Evolutionary conservation across 192 early-diverging fungal genomes (phyloP).

Genomic region (Dispira simplex): DNA sequence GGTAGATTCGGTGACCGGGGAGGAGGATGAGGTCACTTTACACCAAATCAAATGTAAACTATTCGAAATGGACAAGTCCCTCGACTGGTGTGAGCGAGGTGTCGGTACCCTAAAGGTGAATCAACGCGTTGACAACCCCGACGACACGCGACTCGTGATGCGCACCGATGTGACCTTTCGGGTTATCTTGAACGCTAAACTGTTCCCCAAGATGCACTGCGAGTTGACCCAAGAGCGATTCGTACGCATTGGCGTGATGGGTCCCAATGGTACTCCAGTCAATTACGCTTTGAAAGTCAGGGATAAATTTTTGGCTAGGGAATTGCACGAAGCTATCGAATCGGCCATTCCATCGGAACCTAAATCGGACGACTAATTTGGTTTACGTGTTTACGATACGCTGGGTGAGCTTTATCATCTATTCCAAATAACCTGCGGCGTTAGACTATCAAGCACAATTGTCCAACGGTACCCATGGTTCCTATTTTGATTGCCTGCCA

Average conservation of each 20-base stretch:
- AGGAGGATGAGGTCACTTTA: slow-evolving; percentile 29
- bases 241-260: background rate
- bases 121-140: slow-evolving; percentile 13
- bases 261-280: background rate
- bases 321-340: slow-evolving; percentile 1
- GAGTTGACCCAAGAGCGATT: slow-evolving; percentile 8
- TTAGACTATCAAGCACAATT: too few species aligned
- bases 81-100: slow-evolving; percentile 29
- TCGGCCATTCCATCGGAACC: background rate
- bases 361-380: too few species aligned
- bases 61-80: slow-evolving; percentile 18
- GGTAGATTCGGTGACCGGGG: slow-evolving; percentile 20
- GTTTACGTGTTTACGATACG: too few species aligned
- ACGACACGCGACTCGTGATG: slow-evolving; percentile 23
- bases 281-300: background rate
- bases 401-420: too few species aligned
- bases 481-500: too few species aligned
- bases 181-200: slow-evolving; percentile 24
- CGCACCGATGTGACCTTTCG: slow-evolving; percentile 24
- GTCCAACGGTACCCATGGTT: too few species aligned
- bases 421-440: too few species aligned
- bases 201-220: slow-evolving; percentile 20
- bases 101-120: slow-evolving; percentile 27
- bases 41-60: slow-evolving; percentile 25
- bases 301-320: background rate